phyloP scores from a whole-genome alignment of 2,329 filamentous ascomycete genomes.

The Xylaria sp. region DNA sequence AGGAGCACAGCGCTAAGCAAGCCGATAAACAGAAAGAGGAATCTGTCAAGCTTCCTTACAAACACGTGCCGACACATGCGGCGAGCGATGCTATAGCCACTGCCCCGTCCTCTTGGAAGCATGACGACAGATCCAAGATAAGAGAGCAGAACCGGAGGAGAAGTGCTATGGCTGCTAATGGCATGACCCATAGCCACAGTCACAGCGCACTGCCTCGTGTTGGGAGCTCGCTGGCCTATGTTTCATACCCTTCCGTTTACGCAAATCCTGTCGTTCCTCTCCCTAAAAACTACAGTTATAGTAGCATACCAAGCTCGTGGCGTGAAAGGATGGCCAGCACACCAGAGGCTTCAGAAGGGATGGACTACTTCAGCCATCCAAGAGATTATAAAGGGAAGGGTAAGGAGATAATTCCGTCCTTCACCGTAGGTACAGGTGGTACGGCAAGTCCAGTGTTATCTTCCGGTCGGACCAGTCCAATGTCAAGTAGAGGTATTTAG shows the following conservation, averaged over 20 bases:
- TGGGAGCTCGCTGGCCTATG: slow-evolving; percentile 53
- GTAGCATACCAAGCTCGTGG: slow-evolving; percentile 43
- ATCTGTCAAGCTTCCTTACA: slow-evolving; percentile 54
- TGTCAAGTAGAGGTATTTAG: slow-evolving; percentile 35
- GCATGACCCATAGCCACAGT: slow-evolving; percentile 33
- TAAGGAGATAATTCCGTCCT: slow-evolving; percentile 27
- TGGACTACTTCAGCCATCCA: slow-evolving; percentile 28
- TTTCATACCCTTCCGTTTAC: slow-evolving; percentile 52
- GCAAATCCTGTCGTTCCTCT: slow-evolving; percentile 47
- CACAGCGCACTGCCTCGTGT: slow-evolving; percentile 47
- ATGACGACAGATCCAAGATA: slow-evolving; percentile 54
- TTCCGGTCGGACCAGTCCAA: slow-evolving; percentile 24
- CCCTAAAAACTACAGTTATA: slow-evolving; percentile 52
- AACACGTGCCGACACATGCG: slow-evolving; percentile 66
- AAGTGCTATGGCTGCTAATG: slow-evolving; percentile 53
- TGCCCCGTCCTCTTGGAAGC: slow-evolving; percentile 58
- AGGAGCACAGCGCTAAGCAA: slow-evolving; percentile 57
- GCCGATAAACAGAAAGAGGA: slow-evolving; percentile 54
- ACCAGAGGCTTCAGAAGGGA: slow-evolving; percentile 25
- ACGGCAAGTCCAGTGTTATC: slow-evolving; percentile 26
- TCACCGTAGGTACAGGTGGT: slow-evolving; percentile 20
- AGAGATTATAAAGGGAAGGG: slow-evolving; percentile 37
- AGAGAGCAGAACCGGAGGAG: slow-evolving; percentile 57
- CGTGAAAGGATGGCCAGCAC: slow-evolving; percentile 30
- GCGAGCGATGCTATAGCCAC: slow-evolving; percentile 62